Base-by-base conservation (phyloP, 1,284 basidiomycete genomes). In the Pterula multifida region DNA sequence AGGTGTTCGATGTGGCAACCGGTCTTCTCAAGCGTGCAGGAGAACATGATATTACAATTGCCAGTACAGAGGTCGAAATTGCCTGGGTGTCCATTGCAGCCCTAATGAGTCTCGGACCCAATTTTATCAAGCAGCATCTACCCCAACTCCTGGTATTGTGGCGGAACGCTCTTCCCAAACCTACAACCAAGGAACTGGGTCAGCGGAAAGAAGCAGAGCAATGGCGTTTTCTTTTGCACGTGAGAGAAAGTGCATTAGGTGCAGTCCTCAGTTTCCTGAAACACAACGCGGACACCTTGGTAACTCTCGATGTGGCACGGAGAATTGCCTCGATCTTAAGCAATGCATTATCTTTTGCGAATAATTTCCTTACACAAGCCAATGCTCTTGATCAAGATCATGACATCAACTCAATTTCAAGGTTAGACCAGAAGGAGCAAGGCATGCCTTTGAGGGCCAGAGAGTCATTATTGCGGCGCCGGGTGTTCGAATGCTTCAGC, bases 151-250 rank as follows among this genome's bases (percentile, higher is more conserved):
- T 98, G 23, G 89, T 95, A 0, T 76, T 98, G 1, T 98, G 96
- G 96, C 75, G 95, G 28, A 98, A 98, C 58, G 93, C 96, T 1
- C 73, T 98, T 0, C 92, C 95, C 1, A 98, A 98, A 65, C 87
- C 91, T 0, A 90, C 90, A 0, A 85, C 76, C 57, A 95, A 95
- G 64, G 95, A 97, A 58, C 70, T 79, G 19, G 70, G 76, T 0
- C 39, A 42, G 19, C 6, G n/a, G 39, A 42, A 42, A 17, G n/a
- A 42, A 19, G 9, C 39, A 19, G 39, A 42, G 9, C 96, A 98
- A 60, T 98, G 94, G 93, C 75, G 76, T 49, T 98, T 98, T 68
- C 70, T 99, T 4, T 69, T 98, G 3, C 85, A 91, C 55, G 88
- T 98, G 3, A 78, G 95, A 24, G 93, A 97, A 65, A 87, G 84